These are phyloP conservation scores for Coemansia sp. DNA, from an alignment of 192 early-diverging fungal genomes.

Conservation along the genomic window DNA sequence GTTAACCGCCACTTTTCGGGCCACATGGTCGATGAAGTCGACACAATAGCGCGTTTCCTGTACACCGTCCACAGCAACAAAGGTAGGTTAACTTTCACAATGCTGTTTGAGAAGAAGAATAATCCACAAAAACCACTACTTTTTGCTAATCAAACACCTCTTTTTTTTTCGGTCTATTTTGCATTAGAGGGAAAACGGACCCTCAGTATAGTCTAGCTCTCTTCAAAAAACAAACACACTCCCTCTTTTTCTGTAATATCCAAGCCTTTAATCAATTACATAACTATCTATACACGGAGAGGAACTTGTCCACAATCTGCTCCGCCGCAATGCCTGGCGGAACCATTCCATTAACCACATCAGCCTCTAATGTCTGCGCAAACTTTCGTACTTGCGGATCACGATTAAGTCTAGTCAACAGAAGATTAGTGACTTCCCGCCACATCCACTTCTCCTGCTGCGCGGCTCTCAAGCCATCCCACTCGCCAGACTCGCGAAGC, in stretches of 20 bases:
- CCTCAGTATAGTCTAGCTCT: slow-evolving; percentile 18
- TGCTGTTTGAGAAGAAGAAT: neutral
- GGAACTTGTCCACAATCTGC: slow-evolving; percentile 32
- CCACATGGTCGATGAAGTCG: slow-evolving; percentile 53
- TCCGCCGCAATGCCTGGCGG: slow-evolving; percentile 40
- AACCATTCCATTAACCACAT: slow-evolving; percentile 19
- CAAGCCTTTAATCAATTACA: neutral
- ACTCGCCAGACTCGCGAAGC: slow-evolving; percentile 29
- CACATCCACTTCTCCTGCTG: slow-evolving; percentile 51
- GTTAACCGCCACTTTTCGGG: slow-evolving; percentile 44
- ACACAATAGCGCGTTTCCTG: slow-evolving; percentile 57
- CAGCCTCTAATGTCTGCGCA: slow-evolving; percentile 17
- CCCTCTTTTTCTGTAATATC: neutral
- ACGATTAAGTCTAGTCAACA: slow-evolving; percentile 20
- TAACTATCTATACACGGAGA: slow-evolving; percentile 10
- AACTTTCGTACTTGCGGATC: slow-evolving; percentile 13
- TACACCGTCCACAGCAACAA: slow-evolving; percentile 52
- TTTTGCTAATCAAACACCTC: neutral
- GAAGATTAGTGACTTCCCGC: slow-evolving; percentile 38
- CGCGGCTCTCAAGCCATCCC: slow-evolving; percentile 30
- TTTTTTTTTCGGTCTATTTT: neutral
- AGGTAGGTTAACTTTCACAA: slow-evolving; percentile 30
- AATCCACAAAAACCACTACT: neutral
- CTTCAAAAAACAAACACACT: neutral
- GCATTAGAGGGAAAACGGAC: slow-evolving; percentile 26